phyloP scores from a whole-genome alignment of 78 protist species.

The Chrysochromulina tobinii region DNA sequence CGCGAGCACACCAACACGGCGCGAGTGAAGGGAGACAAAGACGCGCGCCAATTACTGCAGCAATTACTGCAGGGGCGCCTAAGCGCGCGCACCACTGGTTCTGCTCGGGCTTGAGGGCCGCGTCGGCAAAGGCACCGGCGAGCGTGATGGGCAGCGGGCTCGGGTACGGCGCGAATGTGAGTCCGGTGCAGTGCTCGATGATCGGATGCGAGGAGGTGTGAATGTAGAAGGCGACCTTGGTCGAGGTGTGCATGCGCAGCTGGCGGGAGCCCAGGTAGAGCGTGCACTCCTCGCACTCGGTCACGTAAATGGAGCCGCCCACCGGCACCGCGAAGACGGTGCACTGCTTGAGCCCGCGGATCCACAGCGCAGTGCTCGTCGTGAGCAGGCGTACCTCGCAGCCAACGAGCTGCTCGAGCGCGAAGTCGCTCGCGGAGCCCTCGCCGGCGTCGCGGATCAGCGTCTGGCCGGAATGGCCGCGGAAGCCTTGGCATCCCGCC shows the following conservation, averaged over 20 bases:
- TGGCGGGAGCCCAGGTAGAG: constrained; percentile 43
- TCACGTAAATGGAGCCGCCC: constrained; percentile 26
- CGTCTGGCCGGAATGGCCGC: neutral
- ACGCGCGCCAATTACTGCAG: no score
- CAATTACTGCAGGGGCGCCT: no score
- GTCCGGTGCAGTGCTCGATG: constrained; percentile 35
- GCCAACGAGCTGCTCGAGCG: neutral
- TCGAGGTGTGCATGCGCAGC: constrained; percentile 43
- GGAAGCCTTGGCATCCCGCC: neutral
- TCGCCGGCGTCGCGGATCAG: neutral
- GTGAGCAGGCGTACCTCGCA: neutral
- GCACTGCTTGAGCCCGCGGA: neutral
- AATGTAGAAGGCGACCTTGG: constrained; percentile 6
- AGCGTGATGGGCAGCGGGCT: neutral
- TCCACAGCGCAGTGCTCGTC: neutral
- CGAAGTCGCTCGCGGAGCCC: neutral
- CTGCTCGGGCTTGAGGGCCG: neutral
- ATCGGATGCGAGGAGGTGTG: constrained; percentile 48
- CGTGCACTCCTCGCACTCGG: constrained; percentile 31
- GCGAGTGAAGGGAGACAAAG: no score
- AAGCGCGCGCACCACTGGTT: constrained; percentile 15
- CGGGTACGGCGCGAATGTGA: constrained; percentile 52
- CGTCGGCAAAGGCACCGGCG: neutral
- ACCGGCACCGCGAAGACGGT: constrained; percentile 35
- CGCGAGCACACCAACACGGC: no score